Base-by-base conservation (phyloP, 306 rosid species). In the Pyrus bretschneideri region DNA sequence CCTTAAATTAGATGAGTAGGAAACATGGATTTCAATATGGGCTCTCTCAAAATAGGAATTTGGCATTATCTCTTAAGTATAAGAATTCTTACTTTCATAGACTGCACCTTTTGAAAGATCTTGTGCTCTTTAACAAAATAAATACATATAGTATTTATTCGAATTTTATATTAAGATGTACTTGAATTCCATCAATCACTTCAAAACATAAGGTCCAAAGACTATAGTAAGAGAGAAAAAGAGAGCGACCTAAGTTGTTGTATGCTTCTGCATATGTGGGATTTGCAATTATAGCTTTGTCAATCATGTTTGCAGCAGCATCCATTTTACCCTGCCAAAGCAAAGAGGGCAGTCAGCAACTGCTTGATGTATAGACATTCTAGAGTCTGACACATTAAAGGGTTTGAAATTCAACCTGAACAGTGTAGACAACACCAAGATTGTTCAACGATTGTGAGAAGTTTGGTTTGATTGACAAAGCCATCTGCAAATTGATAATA, bases 191-290 rank as follows among this genome's bases (percentile, higher is more conserved):
- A 71, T 19, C 64, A 19, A 52, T 29, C 63, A 27, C 30, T 30
- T 52, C 6, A 4, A 52, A 31, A n/a, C 75, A 27, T 7, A 30
- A 54, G 63, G 14, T 23, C 49, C 6, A 2, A 54, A 31, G 51
- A 71, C 42, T 12, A 54, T 49, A 71, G 1, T 21, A 25, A 33
- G 58, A 23, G 14, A 72, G 60, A n/a, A 13, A 75, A 54, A 73
- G 70, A 73, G 52, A 70, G 72, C 71, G 46, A 96, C 99, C 99
- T 87, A 96, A 86, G 84, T 96, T 96, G 83, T 96, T 96, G 84
- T 92, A 96, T 18, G 99, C 99, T 82, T 96, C 99, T 42, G 98
- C 97, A 80, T 96, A 96, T 70, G 99, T 91, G 11, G 99, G 99
- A 86, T 92, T 96, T 76, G 98, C 99, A 75, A 87, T 60, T 82